Base-by-base conservation (phyloP, 441 rosid genomes). In the Biscutella laevigata region DNA sequence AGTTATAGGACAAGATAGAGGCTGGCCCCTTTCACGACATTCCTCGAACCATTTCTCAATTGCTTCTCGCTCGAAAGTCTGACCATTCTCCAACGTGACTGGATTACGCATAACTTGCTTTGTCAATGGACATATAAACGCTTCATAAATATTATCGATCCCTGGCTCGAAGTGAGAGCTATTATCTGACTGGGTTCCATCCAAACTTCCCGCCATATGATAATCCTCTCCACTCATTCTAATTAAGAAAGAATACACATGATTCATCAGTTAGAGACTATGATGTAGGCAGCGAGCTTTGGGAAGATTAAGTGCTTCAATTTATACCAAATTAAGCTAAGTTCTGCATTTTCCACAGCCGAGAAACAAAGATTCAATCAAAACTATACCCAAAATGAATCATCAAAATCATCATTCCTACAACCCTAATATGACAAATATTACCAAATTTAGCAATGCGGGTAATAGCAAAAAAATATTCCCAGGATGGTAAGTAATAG, bases 41-140 rank as follows among this genome's bases (percentile, higher is more conserved):
- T 85, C 89, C 37, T 69, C 74, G 62, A 91, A 85, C 96, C 95
- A 88, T 38, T 69, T 88, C 69, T 85, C 95, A 16, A 91, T 82
- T 1, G 96, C 96, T 66, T 75, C 86, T 24, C 98, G 94, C 53
- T 91, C 98, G 49, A 88, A 91, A 15, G 95, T 88, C 57, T 76
- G 91, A 14, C 95, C 96, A 48, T 76, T 91, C 72, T 91, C 98
- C 34, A 85, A 48, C 1, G 94, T 76, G 17, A 91, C 96, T 10
- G 98, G 96, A 54, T 91, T 74, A 0, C 52, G 71, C 98, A 91
- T 91, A 13, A 91, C 81, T 71, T 85, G 78, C 65, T 88, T 91
- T 12, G 98, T 88, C 25, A 91, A 74, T 39, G 96, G 96, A 69
- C 98, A 91, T 44, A 92, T 71, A 61, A 92, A 86, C 8, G 98